A percentile compares a stretch with the other conserved stretches of the same genome.
These are phyloP conservation scores for Ustilago loliicola DNA, from an alignment of 1,284 basidiomycete species.

Conservation along the genomic window DNA sequence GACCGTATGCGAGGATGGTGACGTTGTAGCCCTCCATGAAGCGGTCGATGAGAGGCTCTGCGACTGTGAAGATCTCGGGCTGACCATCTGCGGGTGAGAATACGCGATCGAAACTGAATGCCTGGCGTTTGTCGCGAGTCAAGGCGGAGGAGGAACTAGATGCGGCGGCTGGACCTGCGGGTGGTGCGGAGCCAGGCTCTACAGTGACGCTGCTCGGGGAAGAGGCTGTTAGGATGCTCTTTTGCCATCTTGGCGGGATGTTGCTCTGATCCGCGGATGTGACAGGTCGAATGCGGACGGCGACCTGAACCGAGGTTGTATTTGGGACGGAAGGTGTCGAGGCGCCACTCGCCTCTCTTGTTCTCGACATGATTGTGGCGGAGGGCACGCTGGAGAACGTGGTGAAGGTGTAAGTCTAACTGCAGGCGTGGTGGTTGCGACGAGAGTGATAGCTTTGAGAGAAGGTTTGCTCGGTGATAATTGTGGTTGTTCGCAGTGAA, in stretches of 20 bases:
- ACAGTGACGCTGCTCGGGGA: slow-evolving; percentile 71
- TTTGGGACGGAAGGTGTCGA: slow-evolving; percentile 31
- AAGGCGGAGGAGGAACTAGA: slow-evolving; percentile 60
- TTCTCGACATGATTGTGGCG: slow-evolving; percentile 27
- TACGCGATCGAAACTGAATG: slow-evolving; percentile 94
- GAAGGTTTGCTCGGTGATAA: not conserved
- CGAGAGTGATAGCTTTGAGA: not conserved
- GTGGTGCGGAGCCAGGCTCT: slow-evolving; percentile 52
- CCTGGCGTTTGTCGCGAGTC: slow-evolving; percentile 78
- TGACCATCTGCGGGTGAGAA: slow-evolving; percentile 86
- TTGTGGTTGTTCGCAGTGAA: not conserved
- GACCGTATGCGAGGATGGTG: slow-evolving; percentile 96
- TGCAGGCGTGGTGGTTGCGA: too few species aligned
- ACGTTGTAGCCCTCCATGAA: slow-evolving; percentile 98
- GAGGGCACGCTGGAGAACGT: not conserved
- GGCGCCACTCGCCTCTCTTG: slow-evolving; percentile 41
- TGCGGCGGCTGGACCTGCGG: slow-evolving; percentile 70
- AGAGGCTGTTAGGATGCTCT: slow-evolving; percentile 79
- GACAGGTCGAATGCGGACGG: slow-evolving; percentile 90
- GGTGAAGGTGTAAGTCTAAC: too few species aligned
- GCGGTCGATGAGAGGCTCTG: slow-evolving; percentile 85
- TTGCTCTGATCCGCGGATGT: slow-evolving; percentile 81
- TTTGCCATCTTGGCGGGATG: slow-evolving; percentile 93
- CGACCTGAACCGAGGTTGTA: slow-evolving; percentile 69
- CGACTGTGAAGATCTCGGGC: slow-evolving; percentile 85